Evolutionary conservation across 2,329 filamentous ascomycete genomes (phyloP), one percentile per base, ranked within the genome.

Genomic region (Chaetothyriales sp.): DNA sequence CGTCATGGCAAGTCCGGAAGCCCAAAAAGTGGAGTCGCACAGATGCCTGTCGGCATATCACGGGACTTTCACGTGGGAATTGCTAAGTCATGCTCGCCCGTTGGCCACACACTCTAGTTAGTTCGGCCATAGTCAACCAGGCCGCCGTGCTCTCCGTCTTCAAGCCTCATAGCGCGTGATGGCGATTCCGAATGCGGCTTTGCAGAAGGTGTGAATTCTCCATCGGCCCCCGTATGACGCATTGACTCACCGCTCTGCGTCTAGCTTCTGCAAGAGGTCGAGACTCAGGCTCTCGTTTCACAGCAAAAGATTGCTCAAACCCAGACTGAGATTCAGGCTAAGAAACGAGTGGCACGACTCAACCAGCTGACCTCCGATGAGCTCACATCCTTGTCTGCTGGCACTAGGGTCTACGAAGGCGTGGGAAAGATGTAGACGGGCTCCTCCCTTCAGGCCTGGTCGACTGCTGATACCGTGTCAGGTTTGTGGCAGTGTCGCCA

Each of bases 261-360:
- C 51, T 59, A 95, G 90, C 76, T 95, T 56, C 81, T 95, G 62
- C 85, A 86, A 69, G 92, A 97, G 72, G 95, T 97, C 63, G 89
- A 95, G 71, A 82, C 83, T 58, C 92, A 94, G 67, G 89, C 89
- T 13, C 73, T 86, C 43, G 83, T 83, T 56, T 86, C 92, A 15
- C 88, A 95, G 69, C 89, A 97, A 70, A 89, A 97, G 69, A 90
- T 97, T 65, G 78, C 81, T 58, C 77, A 95, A 54, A 86, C 90
- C 56, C 85, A 86, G 63, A 80, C 85, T 9, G 89, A 95, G 68
- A 86, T 95, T 60, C 78, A 82, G 6, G 76, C 81, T 54, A 95
- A 94, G 71, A 86, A 90, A 68, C 82, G 89, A 53, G 90, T 97
- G 66, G 82, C 85, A 65, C 87, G 92, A 45, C 81, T 95, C 70